Evolutionary conservation across 192 early-diverging fungal species (phyloP), one percentile per base, ranked within the genome.

Genomic region (Podila epicladia): DNA sequence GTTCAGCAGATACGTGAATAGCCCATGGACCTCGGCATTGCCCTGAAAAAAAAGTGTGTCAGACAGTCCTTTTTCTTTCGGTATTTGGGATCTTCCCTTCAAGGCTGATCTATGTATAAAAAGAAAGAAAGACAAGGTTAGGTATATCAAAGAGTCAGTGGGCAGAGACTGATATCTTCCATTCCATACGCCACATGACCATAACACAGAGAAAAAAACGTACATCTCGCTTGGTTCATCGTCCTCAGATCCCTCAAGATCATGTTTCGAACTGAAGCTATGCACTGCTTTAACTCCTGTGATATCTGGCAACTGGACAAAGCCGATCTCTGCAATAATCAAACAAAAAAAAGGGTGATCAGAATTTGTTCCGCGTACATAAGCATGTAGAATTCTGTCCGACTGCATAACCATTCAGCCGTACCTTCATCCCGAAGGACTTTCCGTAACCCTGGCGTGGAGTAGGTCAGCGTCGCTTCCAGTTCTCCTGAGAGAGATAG

Each of bases 401-500:
- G 0, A 6, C 5, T 55, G 24, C 3, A 55, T 24, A n/a, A 55
- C 22, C 19, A 7, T 9, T 20, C 33, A 51, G 4, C 7, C 8
- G 4, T 58, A 75, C 82, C 82, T 64, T 83, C 82, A 17, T 72
- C 60, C 7, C 38, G 24, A 1, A 83, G 61, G 5, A 70, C 74
- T 48, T 83, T 68, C 19, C 82, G 65, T 8, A 83, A 41, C 22
- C 82, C 82, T 15, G 74, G 73, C 1, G 82, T 76, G 8, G 82
- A 83, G 58, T 83, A 72, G 31, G 73, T 83, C 55, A 83, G 26
- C 4, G 68, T 61, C 11, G 82, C 82, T 17, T 83, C 82, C 7
- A 72, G 37, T 17, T 76, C 62, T 4, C 74, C 73, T 15, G 82
- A 76, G 0, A 55, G 20, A 1, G 74, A 83, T n/a, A 77, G 17